phyloP scores from a whole-genome alignment of 495 filamentous ascomycete genomes.

The Talaromyces ruber region DNA sequence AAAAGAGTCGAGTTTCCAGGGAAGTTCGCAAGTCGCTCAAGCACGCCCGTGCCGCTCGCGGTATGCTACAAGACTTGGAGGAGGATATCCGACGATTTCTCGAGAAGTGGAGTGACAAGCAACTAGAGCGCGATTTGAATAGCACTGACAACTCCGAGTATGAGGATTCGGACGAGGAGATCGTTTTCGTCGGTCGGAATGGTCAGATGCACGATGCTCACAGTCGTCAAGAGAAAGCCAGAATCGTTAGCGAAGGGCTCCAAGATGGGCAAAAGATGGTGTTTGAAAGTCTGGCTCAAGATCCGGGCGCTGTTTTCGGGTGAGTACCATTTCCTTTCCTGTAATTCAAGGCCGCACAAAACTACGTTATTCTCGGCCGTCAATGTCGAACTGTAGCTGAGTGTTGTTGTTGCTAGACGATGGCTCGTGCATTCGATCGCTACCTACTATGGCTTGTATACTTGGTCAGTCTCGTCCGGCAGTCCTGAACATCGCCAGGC shows the following conservation, averaged over 20 bases:
- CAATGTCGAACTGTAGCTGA: background rate
- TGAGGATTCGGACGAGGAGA: conserved; percentile 71
- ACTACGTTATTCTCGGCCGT: background rate
- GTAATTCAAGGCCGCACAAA: background rate
- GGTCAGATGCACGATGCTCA: conserved; percentile 61
- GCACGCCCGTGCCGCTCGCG: conserved; percentile 57
- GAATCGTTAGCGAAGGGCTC: conserved; percentile 29
- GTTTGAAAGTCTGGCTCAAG: conserved; percentile 65
- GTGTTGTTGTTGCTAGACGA: conserved; percentile 42
- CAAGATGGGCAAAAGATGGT: conserved; percentile 63
- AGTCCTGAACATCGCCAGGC: conserved; percentile 72
- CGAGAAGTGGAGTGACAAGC: conserved; percentile 45
- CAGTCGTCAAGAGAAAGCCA: conserved; percentile 22
- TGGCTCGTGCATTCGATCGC: conserved; percentile 94
- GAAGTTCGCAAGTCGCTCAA: conserved; percentile 56
- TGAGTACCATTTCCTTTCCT: conserved; percentile 35
- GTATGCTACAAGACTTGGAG: conserved; percentile 57
- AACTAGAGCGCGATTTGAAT: conserved; percentile 32
- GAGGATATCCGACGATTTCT: conserved; percentile 56
- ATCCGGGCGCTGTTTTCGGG: conserved; percentile 73
- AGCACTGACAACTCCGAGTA: conserved; percentile 43
- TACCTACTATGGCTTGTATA: conserved; percentile 82
- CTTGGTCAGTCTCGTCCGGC: conserved; percentile 72
- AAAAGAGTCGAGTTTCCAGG: conserved; percentile 37
- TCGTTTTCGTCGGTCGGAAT: conserved; percentile 82